These are phyloP conservation scores for Leccinum uliginosum DNA, from an alignment of 768 basidiomycete genomes.

Conservation along the genomic window DNA sequence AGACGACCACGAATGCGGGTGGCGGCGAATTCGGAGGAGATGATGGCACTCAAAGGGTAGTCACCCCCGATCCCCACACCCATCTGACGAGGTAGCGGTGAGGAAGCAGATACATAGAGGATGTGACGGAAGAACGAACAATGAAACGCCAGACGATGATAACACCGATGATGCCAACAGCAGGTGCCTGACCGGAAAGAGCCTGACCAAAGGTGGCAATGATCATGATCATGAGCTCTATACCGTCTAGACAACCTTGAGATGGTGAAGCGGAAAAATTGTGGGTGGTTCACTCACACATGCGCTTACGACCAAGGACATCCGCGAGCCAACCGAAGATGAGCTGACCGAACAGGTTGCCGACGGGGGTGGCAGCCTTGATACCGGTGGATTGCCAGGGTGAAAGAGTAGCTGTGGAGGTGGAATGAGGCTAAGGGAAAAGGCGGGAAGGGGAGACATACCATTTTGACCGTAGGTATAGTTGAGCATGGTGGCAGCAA, in stretches of 20 bases:
- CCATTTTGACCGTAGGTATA: conserved; percentile 58
- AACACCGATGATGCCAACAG: conserved; percentile 68
- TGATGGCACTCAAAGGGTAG: conserved; percentile 81
- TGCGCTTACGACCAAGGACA: conserved; percentile 68
- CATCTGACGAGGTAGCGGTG: conserved; percentile 37
- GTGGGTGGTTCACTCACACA: conserved; percentile 51
- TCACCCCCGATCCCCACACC: conserved; percentile 88
- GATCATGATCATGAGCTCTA: conserved; percentile 75
- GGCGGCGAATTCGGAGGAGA: conserved; percentile 85
- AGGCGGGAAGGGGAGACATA: neutral
- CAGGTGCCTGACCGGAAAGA: conserved; percentile 61
- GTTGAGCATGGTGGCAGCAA: conserved; percentile 78
- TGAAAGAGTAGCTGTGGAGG: conserved; percentile 27
- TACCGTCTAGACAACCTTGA: conserved; percentile 33
- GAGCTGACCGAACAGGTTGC: conserved; percentile 71
- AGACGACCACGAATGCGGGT: conserved; percentile 75
- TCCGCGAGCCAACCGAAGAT: conserved; percentile 82
- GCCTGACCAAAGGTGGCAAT: conserved; percentile 77
- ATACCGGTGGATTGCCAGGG: conserved; percentile 69
- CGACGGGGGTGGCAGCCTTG: conserved; percentile 74
- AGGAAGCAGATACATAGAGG: neutral
- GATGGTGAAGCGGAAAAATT: neutral
- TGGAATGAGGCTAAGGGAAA: neutral
- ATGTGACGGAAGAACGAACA: conserved; percentile 26
- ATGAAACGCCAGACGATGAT: conserved; percentile 84